Evolutionary conservation across 129 eudicot species (phyloP).

Genomic region (Ambrosia artemisiifolia): DNA sequence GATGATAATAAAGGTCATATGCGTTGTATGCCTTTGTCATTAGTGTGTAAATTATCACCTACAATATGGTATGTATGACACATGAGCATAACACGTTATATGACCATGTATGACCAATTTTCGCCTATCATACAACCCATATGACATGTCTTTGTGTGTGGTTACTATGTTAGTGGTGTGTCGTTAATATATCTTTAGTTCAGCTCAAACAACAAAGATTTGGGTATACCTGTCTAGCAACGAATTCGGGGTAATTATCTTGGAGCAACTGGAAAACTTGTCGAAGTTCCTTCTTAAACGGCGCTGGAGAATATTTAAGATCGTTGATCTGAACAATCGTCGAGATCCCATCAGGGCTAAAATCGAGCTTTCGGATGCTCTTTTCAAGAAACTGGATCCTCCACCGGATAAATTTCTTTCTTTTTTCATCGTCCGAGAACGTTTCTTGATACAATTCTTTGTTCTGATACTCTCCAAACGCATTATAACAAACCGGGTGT

Average conservation of each 20-base stretch:
- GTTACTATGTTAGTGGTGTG: no score
- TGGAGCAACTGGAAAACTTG: constrained; percentile 73
- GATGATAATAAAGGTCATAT: no score
- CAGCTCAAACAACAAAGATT: not conserved
- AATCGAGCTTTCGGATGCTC: constrained; percentile 70
- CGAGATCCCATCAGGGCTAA: constrained; percentile 62
- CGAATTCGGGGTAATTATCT: constrained; percentile 92
- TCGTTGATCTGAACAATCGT: constrained; percentile 72
- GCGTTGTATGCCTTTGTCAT: no score
- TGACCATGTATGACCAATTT: no score
- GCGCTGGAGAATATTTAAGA: constrained; percentile 73
- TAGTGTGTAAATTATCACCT: no score
- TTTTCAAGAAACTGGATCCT: constrained; percentile 76
- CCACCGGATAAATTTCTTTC: constrained; percentile 58
- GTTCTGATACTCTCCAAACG: constrained; percentile 63
- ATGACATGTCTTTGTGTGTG: no score
- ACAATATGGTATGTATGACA: no score
- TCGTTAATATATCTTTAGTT: no score
- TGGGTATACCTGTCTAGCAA: constrained; percentile 77
- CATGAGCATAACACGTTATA: no score
- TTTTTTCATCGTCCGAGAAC: constrained; percentile 58
- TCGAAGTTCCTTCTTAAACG: constrained; percentile 68
- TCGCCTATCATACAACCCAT: no score
- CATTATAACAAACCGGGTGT: constrained; percentile 79
- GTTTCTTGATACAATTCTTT: constrained; percentile 61